Conservation (phyloP, 2,329 filamentous ascomycete species). For the Aspergillus versicolor region DNA sequence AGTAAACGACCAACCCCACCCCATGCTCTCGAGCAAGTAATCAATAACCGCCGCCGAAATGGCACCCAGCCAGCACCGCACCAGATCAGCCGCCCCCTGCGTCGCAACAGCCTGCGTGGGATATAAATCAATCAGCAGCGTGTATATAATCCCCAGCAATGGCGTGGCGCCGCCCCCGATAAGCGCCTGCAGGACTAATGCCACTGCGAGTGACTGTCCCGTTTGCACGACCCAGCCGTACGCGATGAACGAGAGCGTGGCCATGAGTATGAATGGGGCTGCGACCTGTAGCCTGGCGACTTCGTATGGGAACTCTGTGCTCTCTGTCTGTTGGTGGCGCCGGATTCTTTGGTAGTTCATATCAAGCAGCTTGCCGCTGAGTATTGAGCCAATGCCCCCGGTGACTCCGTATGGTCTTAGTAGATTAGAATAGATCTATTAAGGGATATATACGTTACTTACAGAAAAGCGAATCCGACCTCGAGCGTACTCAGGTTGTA, state of each 20-base stretch:
- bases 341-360: conserved; percentile 21
- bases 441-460: not conserved
- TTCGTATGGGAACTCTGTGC: conserved; percentile 45
- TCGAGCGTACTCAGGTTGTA: conserved; percentile 33
- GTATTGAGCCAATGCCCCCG: conserved; percentile 19
- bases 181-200: not conserved
- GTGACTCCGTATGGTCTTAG: conserved; percentile 20
- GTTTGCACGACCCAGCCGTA: conserved; percentile 34
- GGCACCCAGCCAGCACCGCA: not conserved
- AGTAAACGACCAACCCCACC: not conserved
- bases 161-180: not conserved
- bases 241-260: conserved; percentile 24
- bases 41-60: not conserved
- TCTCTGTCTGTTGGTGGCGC: conserved; percentile 36
- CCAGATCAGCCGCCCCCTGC: not conserved
- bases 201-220: not conserved
- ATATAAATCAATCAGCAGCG: not conserved
- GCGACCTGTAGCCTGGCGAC: conserved; percentile 27
- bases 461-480: conserved; percentile 27
- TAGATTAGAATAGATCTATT: accelerated
- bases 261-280: conserved; percentile 24
- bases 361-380: conserved; percentile 24
- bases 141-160: not conserved
- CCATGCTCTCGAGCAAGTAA: not conserved
- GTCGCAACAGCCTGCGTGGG: not conserved